Base-by-base conservation (phyloP, 2,329 filamentous ascomycete species). In the Fusarium sp. region DNA sequence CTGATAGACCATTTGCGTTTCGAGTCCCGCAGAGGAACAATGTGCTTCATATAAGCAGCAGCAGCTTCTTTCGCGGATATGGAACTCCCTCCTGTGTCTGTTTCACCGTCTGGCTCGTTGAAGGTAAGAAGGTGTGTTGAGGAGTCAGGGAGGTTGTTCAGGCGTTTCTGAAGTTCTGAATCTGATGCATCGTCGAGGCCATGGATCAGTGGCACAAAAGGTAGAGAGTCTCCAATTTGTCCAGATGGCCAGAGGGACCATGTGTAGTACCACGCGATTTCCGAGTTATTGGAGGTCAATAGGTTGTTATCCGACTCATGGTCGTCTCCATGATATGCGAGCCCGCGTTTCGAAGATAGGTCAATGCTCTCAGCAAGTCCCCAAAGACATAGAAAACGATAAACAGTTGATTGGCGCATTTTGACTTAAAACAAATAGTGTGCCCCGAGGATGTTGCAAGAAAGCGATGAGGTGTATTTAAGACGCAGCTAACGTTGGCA, bases 181-280 rank as follows among this genome's bases (percentile, higher is more conserved):
- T 75, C 70, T 1, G 68, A 62, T 3, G 77, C 75, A 42, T 80
- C 73, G 30, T 77, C 74, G 21, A 80, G 63, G 8, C 77, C 75
- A 24, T 80, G 79, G 15, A 82, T 69, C 2, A 81, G 69, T 0
- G 80, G 80, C 11, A 82, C 55, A 42, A 82, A 82, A 0, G 73
- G 65, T 19, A 80, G 45, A 2, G 71, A 66, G 14, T 63, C 51
- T n/a, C 70, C 67, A 2, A 77, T 66, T 12, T 62, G 50, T 1
- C 67, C 47, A 0, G 76, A 70, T 2, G 75, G 71, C 58, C 73
- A 73, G 1, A 76, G 74, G 1, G 79, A 80, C 79, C 80, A 82
- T 0, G 78, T 82, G 53, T 80, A 82, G 63, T 82, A 82, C 80
- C 80, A 82, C 0, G 74, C 67, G 14, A 82, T 75, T 8, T 77